Evolutionary conservation across 179 eudicot genomes (phyloP).

Genomic region (Drosera spatulata): DNA sequence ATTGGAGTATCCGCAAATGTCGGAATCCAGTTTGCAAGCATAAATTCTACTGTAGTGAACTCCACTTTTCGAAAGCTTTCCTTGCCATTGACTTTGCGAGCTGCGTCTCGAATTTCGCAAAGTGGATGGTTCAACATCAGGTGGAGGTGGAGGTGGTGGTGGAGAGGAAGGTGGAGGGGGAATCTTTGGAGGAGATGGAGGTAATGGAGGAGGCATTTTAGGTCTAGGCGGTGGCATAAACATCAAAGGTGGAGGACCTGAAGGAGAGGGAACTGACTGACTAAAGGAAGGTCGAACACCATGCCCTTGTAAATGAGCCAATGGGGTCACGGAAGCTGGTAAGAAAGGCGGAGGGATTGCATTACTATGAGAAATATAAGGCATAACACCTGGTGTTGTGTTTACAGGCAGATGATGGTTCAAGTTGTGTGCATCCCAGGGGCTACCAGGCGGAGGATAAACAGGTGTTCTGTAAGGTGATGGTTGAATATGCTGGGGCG

Average conservation of each 20-base stretch:
- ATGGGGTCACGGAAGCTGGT: slow-evolving; percentile 75
- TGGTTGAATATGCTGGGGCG: slow-evolving; percentile 47
- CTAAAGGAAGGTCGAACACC: slow-evolving; percentile 31
- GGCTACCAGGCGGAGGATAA: slow-evolving; percentile 52
- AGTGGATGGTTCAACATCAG: slow-evolving; percentile 22
- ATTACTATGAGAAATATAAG: slow-evolving; percentile 34
- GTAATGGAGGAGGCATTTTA: slow-evolving; percentile 38
- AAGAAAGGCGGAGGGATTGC: slow-evolving; percentile 43
- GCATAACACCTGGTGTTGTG: slow-evolving; percentile 20
- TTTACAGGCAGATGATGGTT: slow-evolving; percentile 38
- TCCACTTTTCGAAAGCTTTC: slow-evolving; percentile 82
- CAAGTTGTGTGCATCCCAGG: slow-evolving; percentile 62
- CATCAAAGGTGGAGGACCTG: slow-evolving; percentile 37
- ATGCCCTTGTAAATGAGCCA: slow-evolving; percentile 55
- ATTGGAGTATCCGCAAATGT: slow-evolving; percentile 61
- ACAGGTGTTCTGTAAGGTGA: slow-evolving; percentile 44
- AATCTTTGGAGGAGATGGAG: slow-evolving; percentile 41
- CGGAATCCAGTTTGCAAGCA: slow-evolving; percentile 67
- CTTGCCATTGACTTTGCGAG: slow-evolving; percentile 64
- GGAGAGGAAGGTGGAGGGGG: slow-evolving; percentile 64
- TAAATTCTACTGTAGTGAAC: slow-evolving; percentile 68
- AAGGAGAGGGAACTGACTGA: slow-evolving; percentile 44
- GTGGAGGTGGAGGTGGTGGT: slow-evolving; percentile 44
- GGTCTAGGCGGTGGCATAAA: slow-evolving; percentile 49
- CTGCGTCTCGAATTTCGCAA: slow-evolving; percentile 13